A percentile compares a stretch with the other conserved stretches of the same genome.
phyloP scores from a whole-genome alignment of 768 basidiomycete genomes.

The Crassisporium funariophilum region DNA sequence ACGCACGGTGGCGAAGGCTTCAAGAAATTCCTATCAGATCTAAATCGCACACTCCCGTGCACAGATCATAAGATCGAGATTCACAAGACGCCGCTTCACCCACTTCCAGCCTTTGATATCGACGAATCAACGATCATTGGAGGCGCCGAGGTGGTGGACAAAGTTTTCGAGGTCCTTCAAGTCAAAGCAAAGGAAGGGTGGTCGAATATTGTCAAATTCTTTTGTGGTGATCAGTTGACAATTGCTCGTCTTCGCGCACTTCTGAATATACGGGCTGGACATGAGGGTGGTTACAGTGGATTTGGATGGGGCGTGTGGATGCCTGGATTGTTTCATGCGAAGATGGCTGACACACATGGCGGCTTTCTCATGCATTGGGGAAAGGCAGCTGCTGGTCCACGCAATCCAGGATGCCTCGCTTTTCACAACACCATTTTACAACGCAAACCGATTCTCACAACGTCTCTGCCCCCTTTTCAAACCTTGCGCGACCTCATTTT shows the following conservation, averaged over 20 bases:
- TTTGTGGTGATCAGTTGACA: slow-evolving; percentile 39
- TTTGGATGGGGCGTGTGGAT: slow-evolving; percentile 27
- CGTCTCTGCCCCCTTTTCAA: slow-evolving; percentile 35
- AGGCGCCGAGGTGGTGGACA: slow-evolving; percentile 34
- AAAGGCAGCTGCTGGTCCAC: slow-evolving; percentile 22
- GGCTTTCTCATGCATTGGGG: slow-evolving; percentile 35
- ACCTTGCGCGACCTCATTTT: slow-evolving; percentile 38
- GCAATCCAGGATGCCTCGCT: slow-evolving; percentile 33
- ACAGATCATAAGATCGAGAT: slow-evolving; percentile 27
- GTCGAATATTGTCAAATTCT: slow-evolving; percentile 10
- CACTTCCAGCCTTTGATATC: slow-evolving; percentile 36
- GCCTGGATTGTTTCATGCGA: slow-evolving; percentile 40
- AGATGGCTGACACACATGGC: slow-evolving; percentile 34
- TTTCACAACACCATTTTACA: slow-evolving; percentile 38
- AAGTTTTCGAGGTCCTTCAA: slow-evolving; percentile 28
- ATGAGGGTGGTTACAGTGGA: slow-evolving; percentile 26
- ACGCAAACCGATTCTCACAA: slow-evolving; percentile 35
- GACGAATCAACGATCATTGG: slow-evolving; percentile 38
- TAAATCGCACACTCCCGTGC: slow-evolving; percentile 16
- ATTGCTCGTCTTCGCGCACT: slow-evolving; percentile 34
- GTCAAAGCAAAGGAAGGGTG: slow-evolving; percentile 9
- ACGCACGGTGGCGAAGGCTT: slow-evolving; percentile 31
- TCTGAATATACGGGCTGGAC: slow-evolving; percentile 30
- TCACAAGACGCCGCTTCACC: slow-evolving; percentile 30
- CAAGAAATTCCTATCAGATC: slow-evolving; percentile 20